A percentile compares a stretch with the other conserved stretches of the same genome.
Evolutionary conservation across 2,329 filamentous ascomycete species (phyloP).

Genomic region (Ustulina deusta): DNA sequence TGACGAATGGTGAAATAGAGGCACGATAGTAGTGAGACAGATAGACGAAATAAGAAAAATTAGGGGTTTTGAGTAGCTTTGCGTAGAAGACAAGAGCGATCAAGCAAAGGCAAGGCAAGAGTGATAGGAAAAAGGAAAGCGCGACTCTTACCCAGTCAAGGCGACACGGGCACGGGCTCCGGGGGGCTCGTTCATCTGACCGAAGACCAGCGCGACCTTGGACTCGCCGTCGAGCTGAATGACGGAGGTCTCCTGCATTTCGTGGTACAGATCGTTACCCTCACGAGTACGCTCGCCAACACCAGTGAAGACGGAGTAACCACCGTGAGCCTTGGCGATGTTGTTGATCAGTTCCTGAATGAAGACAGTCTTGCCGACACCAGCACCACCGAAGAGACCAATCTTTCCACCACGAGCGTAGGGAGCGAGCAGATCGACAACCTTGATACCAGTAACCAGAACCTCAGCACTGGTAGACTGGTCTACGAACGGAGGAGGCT

Average conservation of each 20-base stretch:
- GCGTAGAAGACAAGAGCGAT: constrained; percentile 53
- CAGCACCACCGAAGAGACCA: constrained; percentile 99
- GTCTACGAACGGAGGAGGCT: constrained; percentile 90
- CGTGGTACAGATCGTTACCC: constrained; percentile 99
- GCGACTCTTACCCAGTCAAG: constrained; percentile 75
- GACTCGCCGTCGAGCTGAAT: constrained; percentile 99
- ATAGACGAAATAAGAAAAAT: constrained; percentile 1
- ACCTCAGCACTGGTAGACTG: constrained; percentile 97
- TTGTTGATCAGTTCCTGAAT: constrained; percentile 99
- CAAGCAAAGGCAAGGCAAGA: constrained; percentile 53
- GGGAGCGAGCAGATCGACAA: constrained; percentile 97
- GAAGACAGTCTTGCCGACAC: constrained; percentile 99
- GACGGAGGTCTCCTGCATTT: constrained; percentile 99
- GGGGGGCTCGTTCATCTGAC: constrained; percentile 99
- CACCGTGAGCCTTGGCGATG: constrained; percentile 99
- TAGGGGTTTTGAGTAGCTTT: too few relatives aligned
- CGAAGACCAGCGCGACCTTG: constrained; percentile 99
- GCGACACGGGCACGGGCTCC: constrained; percentile 99
- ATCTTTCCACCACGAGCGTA: constrained; percentile 99
- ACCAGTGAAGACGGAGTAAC: constrained; percentile 99
- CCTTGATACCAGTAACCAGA: constrained; percentile 99
- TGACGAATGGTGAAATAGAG: background rate
- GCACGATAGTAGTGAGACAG: background rate
- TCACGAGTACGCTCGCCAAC: constrained; percentile 99
- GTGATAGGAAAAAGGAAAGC: constrained; percentile 9